Percentiles rank a stretch among this genome's conserved stretches.
These are phyloP conservation scores for Uronychia binucleata DNA, from an alignment of 73 alveolate species.

Conservation along the genomic window DNA sequence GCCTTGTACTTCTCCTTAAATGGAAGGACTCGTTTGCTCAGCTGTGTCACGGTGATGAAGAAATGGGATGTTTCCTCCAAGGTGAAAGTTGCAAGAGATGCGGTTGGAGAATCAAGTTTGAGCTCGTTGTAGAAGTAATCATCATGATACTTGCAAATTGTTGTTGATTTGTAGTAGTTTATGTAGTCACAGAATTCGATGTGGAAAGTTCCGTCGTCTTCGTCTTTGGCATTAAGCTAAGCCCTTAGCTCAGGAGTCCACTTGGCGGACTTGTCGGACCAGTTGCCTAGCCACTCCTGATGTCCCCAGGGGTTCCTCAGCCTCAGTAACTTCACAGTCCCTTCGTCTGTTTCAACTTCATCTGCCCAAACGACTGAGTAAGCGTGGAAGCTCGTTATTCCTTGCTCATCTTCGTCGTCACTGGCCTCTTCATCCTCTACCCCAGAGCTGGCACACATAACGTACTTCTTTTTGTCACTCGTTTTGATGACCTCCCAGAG, in stretches of 20 bases:
- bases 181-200: slow-evolving; percentile 73
- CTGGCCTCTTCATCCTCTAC: slow-evolving; percentile 18
- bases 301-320: slow-evolving; percentile 75
- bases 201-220: slow-evolving; percentile 83
- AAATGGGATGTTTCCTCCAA: not conserved
- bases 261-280: slow-evolving; percentile 55
- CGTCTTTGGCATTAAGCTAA: slow-evolving; percentile 21
- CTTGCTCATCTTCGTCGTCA: slow-evolving; percentile 65
- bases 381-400: slow-evolving; percentile 94
- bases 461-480: slow-evolving; percentile 74
- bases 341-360: slow-evolving; percentile 62
- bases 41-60: slow-evolving; percentile 1
- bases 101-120: not conserved
- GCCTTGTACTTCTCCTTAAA: not conserved
- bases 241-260: slow-evolving; percentile 41
- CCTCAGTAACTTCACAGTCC: slow-evolving; percentile 32
- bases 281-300: slow-evolving; percentile 68
- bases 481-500: slow-evolving; percentile 74
- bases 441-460: slow-evolving; percentile 82
- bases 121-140: not conserved
- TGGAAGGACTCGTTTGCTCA: slow-evolving; percentile 1
- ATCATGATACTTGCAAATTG: slow-evolving; percentile 55
- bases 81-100: not conserved
- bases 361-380: slow-evolving; percentile 83
- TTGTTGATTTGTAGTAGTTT: slow-evolving; percentile 67